Conservation (phyloP, 2,329 filamentous ascomycete species). For the Apiospora saccharicola region DNA sequence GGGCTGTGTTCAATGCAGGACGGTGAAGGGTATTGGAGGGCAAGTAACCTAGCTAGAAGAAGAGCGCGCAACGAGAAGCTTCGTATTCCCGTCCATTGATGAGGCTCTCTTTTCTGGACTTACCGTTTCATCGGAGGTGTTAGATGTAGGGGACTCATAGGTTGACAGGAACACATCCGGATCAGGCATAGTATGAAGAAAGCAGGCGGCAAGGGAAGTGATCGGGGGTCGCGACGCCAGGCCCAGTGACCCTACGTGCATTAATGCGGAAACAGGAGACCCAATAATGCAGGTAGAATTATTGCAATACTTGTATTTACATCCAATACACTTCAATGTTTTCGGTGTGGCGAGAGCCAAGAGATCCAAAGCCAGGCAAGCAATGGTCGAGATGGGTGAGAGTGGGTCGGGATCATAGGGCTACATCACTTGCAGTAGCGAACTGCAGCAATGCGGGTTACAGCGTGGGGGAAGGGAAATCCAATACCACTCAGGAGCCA, state of each 20-base stretch:
- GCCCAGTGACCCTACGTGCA: constrained; percentile 1
- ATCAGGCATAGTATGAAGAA: neutral
- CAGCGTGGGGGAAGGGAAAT: neutral
- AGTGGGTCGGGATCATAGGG: constrained; percentile 16
- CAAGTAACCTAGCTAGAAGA: neutral
- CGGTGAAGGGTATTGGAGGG: neutral
- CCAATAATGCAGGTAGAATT: neutral
- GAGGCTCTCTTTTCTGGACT: neutral
- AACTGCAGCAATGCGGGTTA: constrained; percentile 17
- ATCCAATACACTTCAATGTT: neutral
- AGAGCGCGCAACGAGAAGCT: neutral
- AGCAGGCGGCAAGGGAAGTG: too few species aligned
- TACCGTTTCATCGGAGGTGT: neutral
- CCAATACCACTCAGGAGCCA: neutral
- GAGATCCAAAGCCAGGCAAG: neutral
- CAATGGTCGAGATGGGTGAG: neutral
- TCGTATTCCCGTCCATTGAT: neutral
- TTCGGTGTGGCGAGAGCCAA: constrained; percentile 1
- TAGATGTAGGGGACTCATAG: neutral
- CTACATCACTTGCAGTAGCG: constrained; percentile 7
- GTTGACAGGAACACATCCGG: neutral
- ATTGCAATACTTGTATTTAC: neutral
- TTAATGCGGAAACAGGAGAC: neutral
- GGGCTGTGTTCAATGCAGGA: neutral
- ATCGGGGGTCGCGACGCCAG: neutral